Evolutionary conservation across 2,329 filamentous ascomycete genomes (phyloP).

Genomic region (Ophiosphaerella narmari): DNA sequence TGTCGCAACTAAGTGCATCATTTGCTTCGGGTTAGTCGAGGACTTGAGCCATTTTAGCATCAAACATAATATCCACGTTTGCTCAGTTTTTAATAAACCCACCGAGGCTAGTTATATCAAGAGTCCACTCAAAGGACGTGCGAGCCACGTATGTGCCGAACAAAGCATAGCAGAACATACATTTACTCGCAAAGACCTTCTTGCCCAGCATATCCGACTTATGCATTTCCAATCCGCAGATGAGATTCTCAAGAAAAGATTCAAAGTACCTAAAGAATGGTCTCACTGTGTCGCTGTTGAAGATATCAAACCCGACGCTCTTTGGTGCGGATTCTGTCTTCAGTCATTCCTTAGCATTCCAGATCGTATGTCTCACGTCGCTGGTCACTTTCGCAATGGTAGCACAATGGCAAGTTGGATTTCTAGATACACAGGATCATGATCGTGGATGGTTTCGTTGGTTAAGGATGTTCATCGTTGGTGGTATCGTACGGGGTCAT

Average conservation of each 20-base stretch:
- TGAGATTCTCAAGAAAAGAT: background rate
- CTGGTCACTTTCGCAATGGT: slow-evolving; percentile 14
- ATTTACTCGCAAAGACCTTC: slow-evolving; percentile 16
- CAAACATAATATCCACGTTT: slow-evolving; percentile 5
- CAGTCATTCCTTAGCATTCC: background rate
- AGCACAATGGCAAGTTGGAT: slow-evolving; percentile 9
- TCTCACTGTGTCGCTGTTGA: background rate
- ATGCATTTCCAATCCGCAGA: slow-evolving; percentile 7
- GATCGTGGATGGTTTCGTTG: too few species aligned
- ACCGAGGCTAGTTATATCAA: too few species aligned
- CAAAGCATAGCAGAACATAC: slow-evolving; percentile 2
- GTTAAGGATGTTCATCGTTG: too few species aligned
- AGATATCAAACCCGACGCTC: slow-evolving; percentile 2
- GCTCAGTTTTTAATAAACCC: too few species aligned
- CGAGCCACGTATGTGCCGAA: background rate
- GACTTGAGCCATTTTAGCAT: slow-evolving; percentile 7
- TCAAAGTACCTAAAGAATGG: slow-evolving; percentile 11
- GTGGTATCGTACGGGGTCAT: too few species aligned
- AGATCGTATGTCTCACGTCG: slow-evolving; percentile 17
- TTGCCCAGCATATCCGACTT: slow-evolving; percentile 18
- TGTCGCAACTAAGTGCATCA: slow-evolving; percentile 4
- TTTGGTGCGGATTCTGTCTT: slow-evolving; percentile 25
- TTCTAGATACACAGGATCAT: background rate
- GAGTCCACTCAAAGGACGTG: too few species aligned
- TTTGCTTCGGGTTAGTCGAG: slow-evolving; percentile 8